phyloP scores from a whole-genome alignment of 305 asterid genomes.

The Fraxinus floribunda region DNA sequence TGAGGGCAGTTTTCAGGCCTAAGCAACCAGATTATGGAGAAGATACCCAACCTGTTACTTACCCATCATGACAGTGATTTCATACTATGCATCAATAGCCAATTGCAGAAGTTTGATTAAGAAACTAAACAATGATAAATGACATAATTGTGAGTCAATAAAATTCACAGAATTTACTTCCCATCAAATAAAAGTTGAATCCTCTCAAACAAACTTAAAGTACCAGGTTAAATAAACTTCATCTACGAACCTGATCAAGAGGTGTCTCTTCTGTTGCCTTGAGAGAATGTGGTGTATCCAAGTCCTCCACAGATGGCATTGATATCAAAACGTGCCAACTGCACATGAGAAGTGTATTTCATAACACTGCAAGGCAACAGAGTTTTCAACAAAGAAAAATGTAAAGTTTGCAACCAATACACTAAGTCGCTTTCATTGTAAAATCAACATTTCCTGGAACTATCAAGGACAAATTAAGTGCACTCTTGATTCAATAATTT shows the following conservation, averaged over 20 bases:
- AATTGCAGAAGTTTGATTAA: conserved; percentile 9
- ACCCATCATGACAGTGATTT: not conserved
- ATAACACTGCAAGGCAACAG: conserved; percentile 28
- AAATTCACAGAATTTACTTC: not conserved
- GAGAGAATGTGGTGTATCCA: conserved; percentile 79
- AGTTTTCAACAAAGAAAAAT: conserved; percentile 8
- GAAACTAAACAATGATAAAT: conserved; percentile 2
- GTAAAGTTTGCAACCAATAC: conserved; percentile 6
- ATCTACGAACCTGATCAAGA: conserved; percentile 69
- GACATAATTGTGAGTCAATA: not conserved
- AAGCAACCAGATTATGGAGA: not conserved
- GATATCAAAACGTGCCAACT: conserved; percentile 82
- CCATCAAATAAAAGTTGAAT: conserved; percentile 4
- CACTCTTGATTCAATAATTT: not conserved
- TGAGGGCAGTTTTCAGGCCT: not conserved
- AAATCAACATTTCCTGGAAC: conserved; percentile 3
- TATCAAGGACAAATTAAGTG: not conserved
- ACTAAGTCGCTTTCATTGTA: not conserved
- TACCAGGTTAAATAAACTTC: not conserved
- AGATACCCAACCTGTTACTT: not conserved
- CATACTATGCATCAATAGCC: not conserved
- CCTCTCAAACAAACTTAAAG: not conserved
- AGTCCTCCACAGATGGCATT: conserved; percentile 71
- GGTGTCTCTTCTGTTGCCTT: conserved; percentile 62
- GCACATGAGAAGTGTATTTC: conserved; percentile 37